Base-by-base conservation (phyloP, 768 basidiomycete species). In the Leccinum variicolor region DNA sequence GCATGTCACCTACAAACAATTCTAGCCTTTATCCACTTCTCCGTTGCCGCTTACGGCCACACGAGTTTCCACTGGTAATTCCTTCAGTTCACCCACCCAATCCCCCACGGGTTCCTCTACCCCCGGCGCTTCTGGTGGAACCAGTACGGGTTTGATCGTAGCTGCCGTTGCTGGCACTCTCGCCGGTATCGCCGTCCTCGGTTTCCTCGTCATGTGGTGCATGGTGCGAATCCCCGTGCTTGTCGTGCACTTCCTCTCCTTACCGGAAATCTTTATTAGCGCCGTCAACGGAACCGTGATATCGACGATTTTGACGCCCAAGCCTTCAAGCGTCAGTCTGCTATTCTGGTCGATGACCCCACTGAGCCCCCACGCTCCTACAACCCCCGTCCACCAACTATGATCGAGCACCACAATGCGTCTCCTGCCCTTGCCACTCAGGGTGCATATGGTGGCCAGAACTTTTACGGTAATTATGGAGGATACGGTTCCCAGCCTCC, bases 321-420 rank as follows among this genome's bases (percentile, higher is more conserved):
- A 46, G 79, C 79, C 10, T 88, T 88, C 78, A 81, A 82, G 52
- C 83, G 85, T 53, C 78, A 81, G 61, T 89, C 88, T 14, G 82
- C 81, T n/a, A 66, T 84, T 15, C 69, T 88, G 23, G 73, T 84
- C 23, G 75, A 83, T 49, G 86, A 87, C 61, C 77, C 80, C n/a
- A 74, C 73, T 26, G 72, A 73, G 21, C 72, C 62, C 4, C n/a
- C 59, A 3, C 64, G 71, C 28, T 76, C 79, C 0, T 79, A 72
- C 64, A 82, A 81, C 57, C 82, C 82, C 17, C 79, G 82, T 21
- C 83, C 85, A 17, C 86, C 86, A n/a, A 76, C 79, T 28, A 87
- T 87, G 86, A 77, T 83, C 52, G 81, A 87, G 63, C 75, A 76
- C 48, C 80, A 78, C 60, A 75, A 72, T 23, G 58, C 63, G 26